Evolutionary conservation across 306 rosid species (phyloP).

Genomic region (Lathyrus aphaca): DNA sequence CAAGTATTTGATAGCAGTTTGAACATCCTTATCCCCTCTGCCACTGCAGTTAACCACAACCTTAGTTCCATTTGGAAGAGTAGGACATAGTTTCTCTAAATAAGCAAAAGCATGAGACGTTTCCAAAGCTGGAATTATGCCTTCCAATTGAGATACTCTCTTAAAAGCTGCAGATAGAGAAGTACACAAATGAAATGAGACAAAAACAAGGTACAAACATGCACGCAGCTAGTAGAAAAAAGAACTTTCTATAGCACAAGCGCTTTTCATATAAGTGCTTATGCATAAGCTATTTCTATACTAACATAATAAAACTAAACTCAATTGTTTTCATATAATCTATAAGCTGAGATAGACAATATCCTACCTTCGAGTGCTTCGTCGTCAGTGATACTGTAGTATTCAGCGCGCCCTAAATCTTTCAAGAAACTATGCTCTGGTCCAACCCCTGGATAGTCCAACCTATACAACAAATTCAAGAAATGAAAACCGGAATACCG

Average conservation of each 20-base stretch:
- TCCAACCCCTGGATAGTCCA: slow-evolving; percentile 99
- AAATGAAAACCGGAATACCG: slow-evolving; percentile 29
- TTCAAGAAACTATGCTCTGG: slow-evolving; percentile 95
- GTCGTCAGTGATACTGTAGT: slow-evolving; percentile 73
- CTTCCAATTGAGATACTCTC: slow-evolving; percentile 76
- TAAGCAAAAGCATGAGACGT: slow-evolving; percentile 95
- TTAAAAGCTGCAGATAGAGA: slow-evolving; percentile 67
- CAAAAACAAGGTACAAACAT: slow-evolving; percentile 10
- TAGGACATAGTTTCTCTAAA: slow-evolving; percentile 80
- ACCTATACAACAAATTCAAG: slow-evolving; percentile 44
- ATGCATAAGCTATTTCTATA: not conserved
- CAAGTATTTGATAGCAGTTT: slow-evolving; percentile 74
- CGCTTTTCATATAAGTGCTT: not conserved
- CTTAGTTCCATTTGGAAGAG: slow-evolving; percentile 72
- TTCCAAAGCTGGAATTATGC: slow-evolving; percentile 94
- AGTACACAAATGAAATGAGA: slow-evolving; percentile 4
- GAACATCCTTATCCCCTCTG: slow-evolving; percentile 96
- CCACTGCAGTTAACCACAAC: slow-evolving; percentile 91
- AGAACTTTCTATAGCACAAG: not conserved
- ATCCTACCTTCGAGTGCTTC: slow-evolving; percentile 88
- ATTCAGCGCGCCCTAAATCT: slow-evolving; percentile 79
- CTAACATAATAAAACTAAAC: no score
- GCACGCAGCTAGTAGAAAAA: not conserved
- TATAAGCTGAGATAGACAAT: not conserved
- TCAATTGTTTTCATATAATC: no score